Conservation (phyloP, 2,329 filamentous ascomycete genomes). For the Cladophialophora bantiana region DNA sequence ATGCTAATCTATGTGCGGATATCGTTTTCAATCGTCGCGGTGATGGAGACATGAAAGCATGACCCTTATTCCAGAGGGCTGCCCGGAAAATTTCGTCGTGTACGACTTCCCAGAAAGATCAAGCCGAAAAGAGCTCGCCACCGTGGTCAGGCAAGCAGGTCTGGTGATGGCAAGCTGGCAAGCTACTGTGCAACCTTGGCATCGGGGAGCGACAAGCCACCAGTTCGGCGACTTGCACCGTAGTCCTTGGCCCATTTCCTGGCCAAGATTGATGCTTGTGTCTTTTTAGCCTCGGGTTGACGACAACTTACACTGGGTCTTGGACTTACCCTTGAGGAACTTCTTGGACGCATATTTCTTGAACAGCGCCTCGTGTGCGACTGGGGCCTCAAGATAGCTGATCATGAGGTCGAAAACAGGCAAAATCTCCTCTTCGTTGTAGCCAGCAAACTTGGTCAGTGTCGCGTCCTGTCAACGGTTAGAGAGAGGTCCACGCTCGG, state of each 20-base stretch:
- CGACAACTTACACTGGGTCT: neutral
- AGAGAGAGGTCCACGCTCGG: constrained; percentile 23
- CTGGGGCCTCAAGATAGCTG: constrained; percentile 89
- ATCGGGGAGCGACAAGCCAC: constrained; percentile 31
- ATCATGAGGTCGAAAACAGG: constrained; percentile 94
- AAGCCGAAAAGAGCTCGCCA: constrained; percentile 1
- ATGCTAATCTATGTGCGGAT: constrained; percentile 33
- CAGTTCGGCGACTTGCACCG: constrained; percentile 35
- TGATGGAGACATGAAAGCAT: constrained; percentile 30
- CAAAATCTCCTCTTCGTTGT: constrained; percentile 89
- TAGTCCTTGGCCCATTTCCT: constrained; percentile 93
- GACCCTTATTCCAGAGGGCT: constrained; percentile 19
- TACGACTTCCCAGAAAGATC: constrained; percentile 19
- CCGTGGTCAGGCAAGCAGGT: constrained; percentile 7
- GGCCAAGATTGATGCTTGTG: constrained; percentile 82
- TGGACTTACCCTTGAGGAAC: constrained; percentile 86
- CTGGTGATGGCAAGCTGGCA: constrained; percentile 11
- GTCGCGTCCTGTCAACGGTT: constrained; percentile 72
- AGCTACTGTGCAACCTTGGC: constrained; percentile 33
- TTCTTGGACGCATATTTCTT: constrained; percentile 99
- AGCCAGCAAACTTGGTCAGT: constrained; percentile 88
- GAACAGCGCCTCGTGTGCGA: constrained; percentile 96
- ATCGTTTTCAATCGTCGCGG: constrained; percentile 33
- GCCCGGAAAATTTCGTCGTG: constrained; percentile 4
- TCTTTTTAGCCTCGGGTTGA: constrained; percentile 39